Evolutionary conservation across 2,329 filamentous ascomycete genomes (phyloP), one percentile per base, ranked within the genome.

Genomic region (Plectosphaerella plurivora): DNA sequence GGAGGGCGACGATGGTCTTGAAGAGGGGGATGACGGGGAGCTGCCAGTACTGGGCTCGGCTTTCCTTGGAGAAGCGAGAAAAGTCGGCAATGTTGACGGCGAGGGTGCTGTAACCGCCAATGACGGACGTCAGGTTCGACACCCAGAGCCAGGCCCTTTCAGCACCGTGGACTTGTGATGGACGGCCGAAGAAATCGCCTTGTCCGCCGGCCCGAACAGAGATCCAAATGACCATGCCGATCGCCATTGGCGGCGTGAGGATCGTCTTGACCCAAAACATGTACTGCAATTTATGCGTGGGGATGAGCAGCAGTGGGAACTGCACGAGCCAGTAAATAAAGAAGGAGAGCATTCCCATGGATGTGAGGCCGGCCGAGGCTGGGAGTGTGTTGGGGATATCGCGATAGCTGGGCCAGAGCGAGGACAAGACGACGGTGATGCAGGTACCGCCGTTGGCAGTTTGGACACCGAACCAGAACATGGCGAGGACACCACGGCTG

Each of bases 31-130:
- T 77, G 51, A 77, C 64, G 4, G 75, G 72, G 1, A 77, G 64
- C 47, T 75, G 74, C 56, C 75, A 70, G 56, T 73, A 73, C 55
- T 76, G 74, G 47, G 74, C 72, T 37, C 66, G 66, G 39, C 71
- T 65, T 47, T 72, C 70, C 59, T 72, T 74, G 45, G 59, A 62
- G 53, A 64, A 66, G 11, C 64, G 60, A 5, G 63, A 63, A 53
- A 70, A 67, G 51, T 70, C 68, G 20, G 75, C 69, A 63, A 78
- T 78, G 60, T 80, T 80, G 51, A 78, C 72, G 2, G 75, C 74
- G 53, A 76, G 67, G 22, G 72, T 74, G 12, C 67, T 71, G 62
- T 76, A 79, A 10, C 76, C 69, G 16, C 76, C 75, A 20, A 75
- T 77, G 33, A 78, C 74, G 14, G 69, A 72, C 41, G 74, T 76